Conservation (phyloP, 805 yeast genomes). For the Candida chauliodis region DNA sequence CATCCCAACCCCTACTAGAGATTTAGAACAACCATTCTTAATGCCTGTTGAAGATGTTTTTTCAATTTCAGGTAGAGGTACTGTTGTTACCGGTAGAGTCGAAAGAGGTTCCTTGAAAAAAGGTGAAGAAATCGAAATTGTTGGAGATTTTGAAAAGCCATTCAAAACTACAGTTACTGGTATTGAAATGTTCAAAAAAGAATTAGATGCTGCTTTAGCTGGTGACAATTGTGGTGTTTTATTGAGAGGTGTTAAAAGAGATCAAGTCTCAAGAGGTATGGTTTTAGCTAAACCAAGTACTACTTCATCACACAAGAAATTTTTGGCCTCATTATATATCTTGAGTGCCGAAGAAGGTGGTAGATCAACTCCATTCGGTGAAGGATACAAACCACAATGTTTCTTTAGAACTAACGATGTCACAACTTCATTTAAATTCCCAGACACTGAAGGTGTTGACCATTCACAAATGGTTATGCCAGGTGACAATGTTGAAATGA, state of each 20-base stretch:
- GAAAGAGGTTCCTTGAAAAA: conserved; percentile 97
- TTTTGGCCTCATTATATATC: conserved; percentile 89
- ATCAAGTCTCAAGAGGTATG: conserved; percentile 96
- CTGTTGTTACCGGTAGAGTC: conserved; percentile 98
- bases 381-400: conserved; percentile 97
- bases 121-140: conserved; percentile 98
- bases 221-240: conserved; percentile 99
- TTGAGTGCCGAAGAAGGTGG: conserved; percentile 98
- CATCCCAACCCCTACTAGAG: conserved; percentile 96
- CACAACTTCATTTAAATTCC: conserved; percentile 86
- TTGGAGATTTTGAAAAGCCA: conserved; percentile 84
- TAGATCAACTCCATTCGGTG: conserved; percentile 95
- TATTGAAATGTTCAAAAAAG: conserved; percentile 99
- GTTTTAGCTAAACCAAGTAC: conserved; percentile 90
- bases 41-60: conserved; percentile 97
- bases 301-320: conserved; percentile 87
- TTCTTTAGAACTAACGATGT: conserved; percentile 96
- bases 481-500: conserved; percentile 98
- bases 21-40: conserved; percentile 91
- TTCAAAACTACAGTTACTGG: conserved; percentile 95
- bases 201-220: conserved; percentile 94
- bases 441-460: conserved; percentile 66
- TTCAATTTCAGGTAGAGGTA: conserved; percentile 99
- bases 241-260: conserved; percentile 98
- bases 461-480: conserved; percentile 91